Percentiles rank a stretch among this genome's conserved stretches.
Evolutionary conservation across 2,329 filamentous ascomycete species (phyloP).

Genomic region (Exophiala xenobiotica): DNA sequence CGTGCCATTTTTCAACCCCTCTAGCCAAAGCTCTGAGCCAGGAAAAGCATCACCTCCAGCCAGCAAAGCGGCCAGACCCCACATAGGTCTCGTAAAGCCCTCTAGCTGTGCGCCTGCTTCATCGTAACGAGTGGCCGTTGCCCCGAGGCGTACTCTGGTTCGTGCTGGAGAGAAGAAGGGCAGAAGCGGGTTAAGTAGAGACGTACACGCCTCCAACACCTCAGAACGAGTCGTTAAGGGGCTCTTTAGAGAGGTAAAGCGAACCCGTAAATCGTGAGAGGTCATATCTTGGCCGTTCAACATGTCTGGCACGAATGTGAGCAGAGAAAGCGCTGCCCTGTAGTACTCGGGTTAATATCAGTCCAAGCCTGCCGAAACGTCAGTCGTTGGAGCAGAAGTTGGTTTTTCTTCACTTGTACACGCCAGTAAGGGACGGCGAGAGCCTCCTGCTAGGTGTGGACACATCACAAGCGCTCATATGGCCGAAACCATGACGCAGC

Average conservation of each 20-base stretch:
- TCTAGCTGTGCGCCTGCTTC: constrained; percentile 75
- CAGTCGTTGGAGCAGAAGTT: too few relatives aligned
- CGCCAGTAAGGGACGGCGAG: too few relatives aligned
- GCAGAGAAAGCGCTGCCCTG: too few relatives aligned
- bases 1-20: constrained; percentile 69
- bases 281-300: too few relatives aligned
- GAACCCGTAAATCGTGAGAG: background rate
- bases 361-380: too few relatives aligned
- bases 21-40: constrained; percentile 64
- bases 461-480: background rate
- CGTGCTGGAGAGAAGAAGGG: constrained; percentile 68
- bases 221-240: constrained; percentile 31
- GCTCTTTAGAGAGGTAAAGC: constrained; percentile 16
- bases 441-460: background rate
- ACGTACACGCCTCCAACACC: constrained; percentile 60
- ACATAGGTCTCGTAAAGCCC: constrained; percentile 71
- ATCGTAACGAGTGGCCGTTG: constrained; percentile 73
- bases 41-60: constrained; percentile 66
- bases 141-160: constrained; percentile 66
- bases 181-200: constrained; percentile 68
- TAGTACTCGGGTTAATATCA: too few relatives aligned
- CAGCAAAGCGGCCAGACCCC: constrained; percentile 70
- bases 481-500: background rate
- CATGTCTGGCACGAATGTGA: too few relatives aligned
- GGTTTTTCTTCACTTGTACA: too few relatives aligned